Base-by-base conservation (phyloP, 768 basidiomycete species). In the Tulasnella sp. region DNA sequence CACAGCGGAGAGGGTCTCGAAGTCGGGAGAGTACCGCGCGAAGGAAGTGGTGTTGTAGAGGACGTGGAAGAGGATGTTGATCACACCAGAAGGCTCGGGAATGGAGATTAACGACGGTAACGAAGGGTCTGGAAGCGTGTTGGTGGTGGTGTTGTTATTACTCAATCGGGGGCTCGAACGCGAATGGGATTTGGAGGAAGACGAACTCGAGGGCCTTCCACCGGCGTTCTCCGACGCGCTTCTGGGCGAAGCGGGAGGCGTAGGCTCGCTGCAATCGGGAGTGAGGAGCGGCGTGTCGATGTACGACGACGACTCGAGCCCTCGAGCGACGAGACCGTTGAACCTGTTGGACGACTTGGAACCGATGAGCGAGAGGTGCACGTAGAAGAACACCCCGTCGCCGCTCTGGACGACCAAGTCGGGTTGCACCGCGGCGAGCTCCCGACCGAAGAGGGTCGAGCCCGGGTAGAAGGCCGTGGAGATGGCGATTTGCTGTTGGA, bases 371-470 rank as follows among this genome's bases (percentile, higher is more conserved):
- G 86, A 81, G 0, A 83, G 81, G 78, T 93, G 90, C 6, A 89
- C 88, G 77, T 93, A 93, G 83, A 94, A 94, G 80, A 92, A 91
- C 44, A 94, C 90, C 19, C 85, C 84, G 77, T 94, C 92, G 35
- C 87, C 83, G 2, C 90, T 88, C 70, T 92, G 81, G 66, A 92
- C 80, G 75, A 89, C 83, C 59, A 87, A 75, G 77, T 94, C 89
- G 34, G 77, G 68, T 29, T 34, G 44, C 32, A 67, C 34, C 34
- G 39, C 37, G 19, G 44, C 35, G 44, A 64, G n/a, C 74, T 73
- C 71, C 41, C 35, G 32, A 1, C 83, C 82, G n/a, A 83, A 78
- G 84, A 73, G 87, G 22, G 73, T 77, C 3, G 89, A 87, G 41
- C 86, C 87, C 2, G 91, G 90, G 77, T 85, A 88, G 80, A 93